Percentiles rank a stretch among this genome's conserved stretches.
phyloP scores from a whole-genome alignment of 2,329 filamentous ascomycete genomes.

The Pyrenophora seminiperda region DNA sequence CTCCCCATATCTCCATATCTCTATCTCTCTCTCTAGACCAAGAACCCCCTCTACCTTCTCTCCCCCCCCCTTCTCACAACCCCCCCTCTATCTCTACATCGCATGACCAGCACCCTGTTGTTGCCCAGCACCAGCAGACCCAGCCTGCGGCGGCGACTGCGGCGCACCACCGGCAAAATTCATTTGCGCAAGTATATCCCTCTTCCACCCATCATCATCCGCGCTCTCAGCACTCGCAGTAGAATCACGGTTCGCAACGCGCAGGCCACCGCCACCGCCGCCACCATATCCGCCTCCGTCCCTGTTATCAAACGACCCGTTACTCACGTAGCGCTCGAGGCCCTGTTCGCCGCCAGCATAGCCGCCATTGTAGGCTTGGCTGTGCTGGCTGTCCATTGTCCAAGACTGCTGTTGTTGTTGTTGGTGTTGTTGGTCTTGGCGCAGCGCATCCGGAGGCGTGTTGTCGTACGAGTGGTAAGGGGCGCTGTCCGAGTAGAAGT shows the following conservation, averaged over 20 bases:
- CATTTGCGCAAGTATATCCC: conserved; percentile 23
- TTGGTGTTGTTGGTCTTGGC: not conserved
- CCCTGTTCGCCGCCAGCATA: conserved; percentile 14
- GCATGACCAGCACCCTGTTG: too few species aligned
- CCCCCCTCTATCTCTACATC: too few species aligned
- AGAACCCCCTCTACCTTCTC: too few species aligned
- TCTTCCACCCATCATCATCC: conserved; percentile 19
- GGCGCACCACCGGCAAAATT: conserved; percentile 13
- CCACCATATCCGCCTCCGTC: conserved; percentile 9
- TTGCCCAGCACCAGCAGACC: conserved; percentile 1
- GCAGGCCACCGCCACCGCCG: conserved; percentile 42
- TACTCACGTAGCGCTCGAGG: conserved; percentile 2
- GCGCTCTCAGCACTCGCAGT: conserved; percentile 28
- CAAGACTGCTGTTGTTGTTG: conserved; percentile 12
- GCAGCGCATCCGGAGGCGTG: not conserved
- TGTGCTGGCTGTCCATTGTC: conserved; percentile 8
- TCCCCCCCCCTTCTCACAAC: too few species aligned
- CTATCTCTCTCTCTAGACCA: too few species aligned
- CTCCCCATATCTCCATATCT: too few species aligned
- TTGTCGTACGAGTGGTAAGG: conserved; percentile 12
- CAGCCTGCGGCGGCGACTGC: too few species aligned
- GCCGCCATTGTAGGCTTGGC: conserved; percentile 2
- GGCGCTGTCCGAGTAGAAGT: conserved; percentile 12
- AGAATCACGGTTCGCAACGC: conserved; percentile 50
- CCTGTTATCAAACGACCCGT: conserved; percentile 10